Base-by-base conservation (phyloP, 208 protist species). In the Crithidia fasciculata region DNA sequence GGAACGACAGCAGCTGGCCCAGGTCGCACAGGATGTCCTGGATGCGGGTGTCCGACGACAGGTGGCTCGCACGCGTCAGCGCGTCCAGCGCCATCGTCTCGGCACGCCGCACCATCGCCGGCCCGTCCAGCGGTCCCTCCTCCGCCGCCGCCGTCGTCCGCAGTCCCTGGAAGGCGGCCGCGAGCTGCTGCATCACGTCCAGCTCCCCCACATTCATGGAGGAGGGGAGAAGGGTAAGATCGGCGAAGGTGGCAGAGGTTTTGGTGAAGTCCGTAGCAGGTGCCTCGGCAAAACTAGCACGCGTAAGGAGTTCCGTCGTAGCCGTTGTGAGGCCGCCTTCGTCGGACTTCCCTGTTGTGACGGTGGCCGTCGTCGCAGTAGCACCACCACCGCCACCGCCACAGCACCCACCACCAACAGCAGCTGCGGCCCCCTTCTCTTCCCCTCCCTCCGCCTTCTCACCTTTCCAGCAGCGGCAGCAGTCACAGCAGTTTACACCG, bases 11-110 rank as follows among this genome's bases (percentile, higher is more conserved):
- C 52, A 81, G 40, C 41, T 69, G 66, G 15, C 55, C 50, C 49
- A 83, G 68, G 45, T 63, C 49, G 36, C 70, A 72, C 57, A 85
- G 47, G 43, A 77, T 69, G 47, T 78, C 76, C 55, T 85, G 84
- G 55, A 83, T 74, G 44, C 69, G 40, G 10, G 72, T 56, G 43
- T 73, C 44, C 0, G 81, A 72, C 13, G 53, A 36, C 41, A 67
- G 40, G 64, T 63, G 59, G 45, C 54, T 43, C 41, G 59, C 55
- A 7, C 56, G 60, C 41, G 19, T 19, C 72, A 76, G 53, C 72
- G 39, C 56, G 12, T 45, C 63, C 41, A 76, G 61, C 62, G 45
- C 37, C 72, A 70, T 76, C 53, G 63, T 50, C 63, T 76, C 72
- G 28, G 55, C 72, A 36, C 28, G 52, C 36, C 37, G 52, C 55